Conservation (phyloP, 2,329 filamentous ascomycete species). For the Phialocephala sp. region DNA sequence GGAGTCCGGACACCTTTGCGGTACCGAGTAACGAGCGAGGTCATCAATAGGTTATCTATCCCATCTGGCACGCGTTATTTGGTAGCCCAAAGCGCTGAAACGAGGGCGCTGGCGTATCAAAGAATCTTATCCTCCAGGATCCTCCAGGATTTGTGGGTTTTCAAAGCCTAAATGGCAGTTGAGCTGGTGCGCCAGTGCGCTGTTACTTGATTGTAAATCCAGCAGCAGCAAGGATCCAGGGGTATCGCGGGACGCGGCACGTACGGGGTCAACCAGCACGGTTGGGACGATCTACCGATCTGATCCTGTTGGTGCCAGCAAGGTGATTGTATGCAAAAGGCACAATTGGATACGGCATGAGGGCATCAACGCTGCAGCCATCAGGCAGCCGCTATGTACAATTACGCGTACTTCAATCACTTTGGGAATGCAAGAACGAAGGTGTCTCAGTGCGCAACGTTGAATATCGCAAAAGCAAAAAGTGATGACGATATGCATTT, state of each 20-base stretch:
- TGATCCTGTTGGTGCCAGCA: background rate
- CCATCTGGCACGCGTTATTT: constrained; percentile 1
- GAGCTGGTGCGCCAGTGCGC: constrained; percentile 5
- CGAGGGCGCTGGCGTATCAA: constrained; percentile 7
- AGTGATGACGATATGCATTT: constrained; percentile 5
- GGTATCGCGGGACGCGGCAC: constrained; percentile 4
- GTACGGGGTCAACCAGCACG: background rate
- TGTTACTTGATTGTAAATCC: constrained; percentile 7
- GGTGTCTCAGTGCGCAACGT: background rate
- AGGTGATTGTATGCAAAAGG: background rate
- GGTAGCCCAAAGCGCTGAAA: background rate
- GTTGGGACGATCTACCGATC: background rate
- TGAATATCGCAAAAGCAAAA: background rate
- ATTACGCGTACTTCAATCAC: background rate
- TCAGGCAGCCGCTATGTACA: background rate
- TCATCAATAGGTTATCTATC: background rate
- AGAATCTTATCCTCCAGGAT: constrained; percentile 4
- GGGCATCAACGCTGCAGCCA: background rate
- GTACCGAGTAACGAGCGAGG: background rate
- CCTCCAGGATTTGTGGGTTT: background rate
- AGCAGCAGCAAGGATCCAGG: background rate
- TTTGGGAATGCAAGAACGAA: background rate
- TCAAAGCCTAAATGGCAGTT: background rate
- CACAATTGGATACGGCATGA: background rate
- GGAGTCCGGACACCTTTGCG: constrained; percentile 5